phyloP scores from a whole-genome alignment of 2,329 filamentous ascomycete genomes.

The Neonectria coccinea region DNA sequence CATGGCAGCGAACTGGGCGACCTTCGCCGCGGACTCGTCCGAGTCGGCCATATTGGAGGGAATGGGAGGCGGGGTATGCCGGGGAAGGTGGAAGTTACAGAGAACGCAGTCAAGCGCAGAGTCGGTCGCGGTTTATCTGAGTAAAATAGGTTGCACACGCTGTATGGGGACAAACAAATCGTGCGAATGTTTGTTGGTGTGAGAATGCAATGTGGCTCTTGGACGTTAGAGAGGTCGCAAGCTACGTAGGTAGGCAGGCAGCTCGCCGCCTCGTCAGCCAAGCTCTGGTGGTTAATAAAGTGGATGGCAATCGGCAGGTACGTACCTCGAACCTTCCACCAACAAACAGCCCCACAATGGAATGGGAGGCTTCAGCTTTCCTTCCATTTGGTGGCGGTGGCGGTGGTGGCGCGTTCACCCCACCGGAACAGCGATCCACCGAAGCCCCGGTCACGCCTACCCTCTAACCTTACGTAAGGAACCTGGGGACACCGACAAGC shows the following conservation, averaged over 20 bases:
- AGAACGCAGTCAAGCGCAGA: constrained; percentile 7
- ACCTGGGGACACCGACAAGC: constrained; percentile 35
- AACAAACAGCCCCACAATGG: not conserved
- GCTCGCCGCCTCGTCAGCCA: constrained; percentile 47
- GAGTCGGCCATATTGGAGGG: constrained; percentile 47
- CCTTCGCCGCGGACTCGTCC: constrained; percentile 41
- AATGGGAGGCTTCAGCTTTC: not conserved
- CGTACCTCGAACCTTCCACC: constrained; percentile 27
- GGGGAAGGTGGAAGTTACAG: not conserved
- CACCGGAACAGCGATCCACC: constrained; percentile 49
- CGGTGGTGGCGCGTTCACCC: constrained; percentile 41
- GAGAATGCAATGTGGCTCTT: constrained; percentile 12
- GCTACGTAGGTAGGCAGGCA: constrained; percentile 36
- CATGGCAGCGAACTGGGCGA: constrained; percentile 47
- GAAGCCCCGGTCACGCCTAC: constrained; percentile 34
- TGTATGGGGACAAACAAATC: not conserved
- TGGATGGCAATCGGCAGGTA: constrained; percentile 21
- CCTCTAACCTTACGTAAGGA: constrained; percentile 44
- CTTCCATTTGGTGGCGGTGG: constrained; percentile 32
- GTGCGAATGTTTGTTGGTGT: not conserved
- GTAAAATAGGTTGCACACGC: not conserved
- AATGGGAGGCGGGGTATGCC: constrained; percentile 40
- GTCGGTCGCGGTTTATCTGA: not conserved
- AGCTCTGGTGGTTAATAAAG: constrained; percentile 39
- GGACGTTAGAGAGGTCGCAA: not conserved